Evolutionary conservation across 2,329 filamentous ascomycete species (phyloP).

Genomic region (Aspergillus vadensis): DNA sequence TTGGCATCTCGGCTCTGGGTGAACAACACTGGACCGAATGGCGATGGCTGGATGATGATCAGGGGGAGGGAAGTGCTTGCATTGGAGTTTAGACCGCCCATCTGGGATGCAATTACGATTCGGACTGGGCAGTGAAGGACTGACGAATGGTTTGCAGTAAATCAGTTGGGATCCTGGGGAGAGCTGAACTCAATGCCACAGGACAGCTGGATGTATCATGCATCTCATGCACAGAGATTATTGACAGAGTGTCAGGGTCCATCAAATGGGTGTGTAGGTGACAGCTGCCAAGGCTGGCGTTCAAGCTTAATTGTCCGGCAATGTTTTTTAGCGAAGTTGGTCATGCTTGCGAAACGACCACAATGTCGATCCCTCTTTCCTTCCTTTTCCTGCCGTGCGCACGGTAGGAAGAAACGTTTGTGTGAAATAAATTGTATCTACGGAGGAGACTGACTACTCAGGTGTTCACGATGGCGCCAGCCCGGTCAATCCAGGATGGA

Average conservation of each 20-base stretch:
- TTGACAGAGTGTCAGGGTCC: slow-evolving; percentile 3
- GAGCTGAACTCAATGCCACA: background rate
- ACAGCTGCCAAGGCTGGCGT: slow-evolving; percentile 20
- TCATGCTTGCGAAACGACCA: slow-evolving; percentile 2
- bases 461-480: background rate
- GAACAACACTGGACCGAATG: background rate
- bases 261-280: slow-evolving; percentile 6
- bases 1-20: background rate
- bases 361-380: slow-evolving; percentile 7
- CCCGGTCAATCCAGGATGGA: background rate
- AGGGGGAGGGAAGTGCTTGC: background rate
- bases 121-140: background rate
- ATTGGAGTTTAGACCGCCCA: background rate
- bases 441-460: background rate
- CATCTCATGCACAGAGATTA: slow-evolving; percentile 1
- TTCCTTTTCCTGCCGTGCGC: background rate
- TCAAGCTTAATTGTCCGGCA: slow-evolving; percentile 18
- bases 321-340: slow-evolving; percentile 4
- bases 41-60: slow-evolving; percentile 2
- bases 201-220: background rate
- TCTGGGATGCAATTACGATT: background rate
- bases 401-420: background rate
- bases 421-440: too few species aligned
- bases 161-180: background rate
- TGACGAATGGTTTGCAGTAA: background rate